Percentiles rank a stretch among this genome's conserved stretches.
phyloP scores from a whole-genome alignment of 208 protist species.

The Trypanosoma vivax region DNA sequence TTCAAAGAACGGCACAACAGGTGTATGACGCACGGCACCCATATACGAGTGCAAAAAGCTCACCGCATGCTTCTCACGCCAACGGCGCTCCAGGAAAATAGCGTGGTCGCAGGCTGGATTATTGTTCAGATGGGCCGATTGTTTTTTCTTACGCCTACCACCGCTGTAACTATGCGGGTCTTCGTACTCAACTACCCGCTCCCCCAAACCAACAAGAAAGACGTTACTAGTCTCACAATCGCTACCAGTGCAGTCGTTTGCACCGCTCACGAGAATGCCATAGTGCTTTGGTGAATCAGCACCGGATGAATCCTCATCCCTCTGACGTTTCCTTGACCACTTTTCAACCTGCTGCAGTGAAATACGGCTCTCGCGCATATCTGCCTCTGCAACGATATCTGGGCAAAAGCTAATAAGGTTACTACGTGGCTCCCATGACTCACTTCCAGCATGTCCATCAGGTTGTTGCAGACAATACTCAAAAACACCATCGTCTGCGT shows the following conservation, averaged over 20 bases:
- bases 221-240: constrained; percentile 3
- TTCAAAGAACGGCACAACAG: constrained; percentile 15
- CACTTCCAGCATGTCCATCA: constrained; percentile 13
- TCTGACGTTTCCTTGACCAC: constrained; percentile 18
- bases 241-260: background rate
- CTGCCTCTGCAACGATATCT: constrained; percentile 27
- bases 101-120: constrained; percentile 24
- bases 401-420: constrained; percentile 30
- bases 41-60: constrained; percentile 43
- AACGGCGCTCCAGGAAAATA: constrained; percentile 28
- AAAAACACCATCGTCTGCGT: constrained; percentile 37
- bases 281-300: background rate
- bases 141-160: constrained; percentile 8
- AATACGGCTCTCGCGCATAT: constrained; percentile 32
- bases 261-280: constrained; percentile 2
- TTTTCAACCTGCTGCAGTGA: constrained; percentile 12
- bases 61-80: constrained; percentile 38
- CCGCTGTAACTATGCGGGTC: constrained; percentile 22
- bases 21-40: background rate
- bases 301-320: background rate
- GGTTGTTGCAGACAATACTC: constrained; percentile 59
- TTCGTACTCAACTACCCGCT: constrained; percentile 46
- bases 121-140: background rate
- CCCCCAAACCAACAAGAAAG: constrained; percentile 46
- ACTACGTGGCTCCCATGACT: constrained; percentile 61